Conservation (phyloP, 176 grass and related monocot species). For the Zoysia pacifica region DNA sequence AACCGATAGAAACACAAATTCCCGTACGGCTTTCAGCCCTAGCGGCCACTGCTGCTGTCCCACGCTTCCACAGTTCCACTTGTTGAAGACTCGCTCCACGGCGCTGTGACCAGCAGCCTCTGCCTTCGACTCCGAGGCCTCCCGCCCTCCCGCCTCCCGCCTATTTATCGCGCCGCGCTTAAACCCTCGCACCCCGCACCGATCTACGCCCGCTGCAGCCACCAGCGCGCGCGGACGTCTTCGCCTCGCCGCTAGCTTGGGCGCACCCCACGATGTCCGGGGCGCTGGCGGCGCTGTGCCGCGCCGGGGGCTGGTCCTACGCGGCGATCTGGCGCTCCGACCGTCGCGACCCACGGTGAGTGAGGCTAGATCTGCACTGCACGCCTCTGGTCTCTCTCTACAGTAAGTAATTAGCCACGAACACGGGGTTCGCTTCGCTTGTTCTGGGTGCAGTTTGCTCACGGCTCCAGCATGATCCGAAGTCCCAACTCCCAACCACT, state of each 20-base stretch:
- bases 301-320: constrained; percentile 84
- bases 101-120: not conserved
- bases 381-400: not conserved
- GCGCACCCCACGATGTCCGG: constrained; percentile 41
- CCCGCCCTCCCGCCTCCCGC: not conserved
- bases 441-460: not conserved
- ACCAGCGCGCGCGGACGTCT: not conserved
- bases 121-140: too few relatives aligned
- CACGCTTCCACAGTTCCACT: constrained; percentile 21
- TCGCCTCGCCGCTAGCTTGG: not conserved
- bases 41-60: not conserved
- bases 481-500: not conserved
- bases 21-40: too few relatives aligned
- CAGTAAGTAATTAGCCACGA: not conserved
- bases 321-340: constrained; percentile 78
- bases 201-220: not conserved
- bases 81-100: constrained; percentile 1
- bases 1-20: too few relatives aligned
- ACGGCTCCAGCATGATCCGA: not conserved
- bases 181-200: constrained; percentile 31
- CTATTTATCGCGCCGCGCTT: constrained; percentile 37
- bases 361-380: constrained; percentile 16
- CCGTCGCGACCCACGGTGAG: constrained; percentile 68
- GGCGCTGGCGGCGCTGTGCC: constrained; percentile 65
- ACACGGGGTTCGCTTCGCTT: not conserved